These are phyloP conservation scores for Russula ochroleuca DNA, from an alignment of 768 basidiomycete genomes.

Conservation along the genomic window DNA sequence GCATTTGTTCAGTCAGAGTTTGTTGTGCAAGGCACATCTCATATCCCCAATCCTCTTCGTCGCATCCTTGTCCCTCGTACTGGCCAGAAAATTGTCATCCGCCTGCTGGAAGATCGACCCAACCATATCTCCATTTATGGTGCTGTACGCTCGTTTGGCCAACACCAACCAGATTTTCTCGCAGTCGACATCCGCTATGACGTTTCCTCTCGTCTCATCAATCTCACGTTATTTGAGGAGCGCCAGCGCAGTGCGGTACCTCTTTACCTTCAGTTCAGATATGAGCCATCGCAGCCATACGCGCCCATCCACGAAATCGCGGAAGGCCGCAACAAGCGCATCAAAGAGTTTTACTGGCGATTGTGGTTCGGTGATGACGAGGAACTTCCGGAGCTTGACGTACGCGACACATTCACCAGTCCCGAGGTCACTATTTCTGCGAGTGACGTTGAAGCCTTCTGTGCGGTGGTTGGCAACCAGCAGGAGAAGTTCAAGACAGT, in stretches of 20 bases:
- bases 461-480: slow-evolving; percentile 89
- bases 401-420: slow-evolving; percentile 79
- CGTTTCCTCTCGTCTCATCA: slow-evolving; percentile 50
- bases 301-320: slow-evolving; percentile 91
- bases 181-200: slow-evolving; percentile 71
- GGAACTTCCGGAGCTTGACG: slow-evolving; percentile 67
- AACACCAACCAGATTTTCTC: slow-evolving; percentile 73
- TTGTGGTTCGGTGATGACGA: slow-evolving; percentile 93
- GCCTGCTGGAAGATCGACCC: slow-evolving; percentile 42
- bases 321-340: slow-evolving; percentile 76
- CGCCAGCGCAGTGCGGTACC: slow-evolving; percentile 72
- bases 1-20: slow-evolving; percentile 78
- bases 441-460: slow-evolving; percentile 80
- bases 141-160: slow-evolving; percentile 72
- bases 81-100: slow-evolving; percentile 72
- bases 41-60: slow-evolving; percentile 85
- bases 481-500: slow-evolving; percentile 83
- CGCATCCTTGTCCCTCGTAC: slow-evolving; percentile 79
- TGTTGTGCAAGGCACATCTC: slow-evolving; percentile 81
- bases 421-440: slow-evolving; percentile 81
- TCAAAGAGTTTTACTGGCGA: slow-evolving; percentile 98
- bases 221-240: slow-evolving; percentile 79
- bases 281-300: slow-evolving; percentile 83
- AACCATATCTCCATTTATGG: slow-evolving; percentile 66
- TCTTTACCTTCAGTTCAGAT: slow-evolving; percentile 75